Conservation (phyloP, 2,329 filamentous ascomycete species). For the Sarocladium kiliense region DNA sequence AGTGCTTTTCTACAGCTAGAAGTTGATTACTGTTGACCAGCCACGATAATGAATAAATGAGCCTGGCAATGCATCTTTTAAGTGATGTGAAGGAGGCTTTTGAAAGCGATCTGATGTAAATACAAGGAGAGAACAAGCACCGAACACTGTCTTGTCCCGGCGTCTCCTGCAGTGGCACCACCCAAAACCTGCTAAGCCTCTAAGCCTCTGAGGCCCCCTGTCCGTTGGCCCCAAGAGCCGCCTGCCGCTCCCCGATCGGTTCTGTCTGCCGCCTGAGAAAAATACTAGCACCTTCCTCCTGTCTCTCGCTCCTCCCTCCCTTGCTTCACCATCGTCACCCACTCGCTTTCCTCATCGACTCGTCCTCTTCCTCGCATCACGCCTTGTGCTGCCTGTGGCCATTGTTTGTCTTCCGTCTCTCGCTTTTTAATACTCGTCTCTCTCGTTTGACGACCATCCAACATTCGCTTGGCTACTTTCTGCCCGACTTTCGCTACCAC, state of each 20-base stretch:
- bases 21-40: no score
- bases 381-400: background rate
- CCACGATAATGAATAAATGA: no score
- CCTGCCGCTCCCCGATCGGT: slow-evolving; percentile 6
- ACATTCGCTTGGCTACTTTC: slow-evolving; percentile 6
- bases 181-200: background rate
- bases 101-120: no score
- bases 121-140: no score
- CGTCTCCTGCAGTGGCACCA: background rate
- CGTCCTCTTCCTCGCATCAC: background rate
- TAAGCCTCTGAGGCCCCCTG: slow-evolving; percentile 7
- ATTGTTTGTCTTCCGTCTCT: slow-evolving; percentile 14
- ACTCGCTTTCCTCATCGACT: slow-evolving; percentile 15
- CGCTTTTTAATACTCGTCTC: slow-evolving; percentile 11
- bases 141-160: no score
- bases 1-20: no score
- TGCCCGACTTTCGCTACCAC: slow-evolving; percentile 1
- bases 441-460: slow-evolving; percentile 3
- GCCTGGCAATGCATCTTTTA: no score
- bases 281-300: slow-evolving; percentile 5
- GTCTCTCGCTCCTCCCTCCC: slow-evolving; percentile 7
- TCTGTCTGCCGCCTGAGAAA: slow-evolving; percentile 6
- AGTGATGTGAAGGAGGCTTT: no score
- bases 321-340: slow-evolving; percentile 7
- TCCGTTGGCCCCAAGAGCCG: background rate